Conservation (phyloP, 345 rosid genomes). For the Passiflora organensis region DNA sequence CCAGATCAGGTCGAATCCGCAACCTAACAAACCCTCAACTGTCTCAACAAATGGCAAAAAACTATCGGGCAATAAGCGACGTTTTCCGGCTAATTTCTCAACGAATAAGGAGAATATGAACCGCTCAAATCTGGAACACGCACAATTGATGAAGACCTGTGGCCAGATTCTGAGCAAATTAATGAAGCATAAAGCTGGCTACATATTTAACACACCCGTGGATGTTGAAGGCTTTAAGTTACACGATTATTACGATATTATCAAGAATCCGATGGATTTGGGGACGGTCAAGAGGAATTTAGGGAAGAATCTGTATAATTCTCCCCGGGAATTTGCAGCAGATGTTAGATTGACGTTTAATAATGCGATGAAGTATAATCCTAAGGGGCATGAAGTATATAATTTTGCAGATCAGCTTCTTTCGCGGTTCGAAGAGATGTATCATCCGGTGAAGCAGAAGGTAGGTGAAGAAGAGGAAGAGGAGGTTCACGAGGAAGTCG, state of each 20-base stretch:
- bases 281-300: conserved; percentile 60
- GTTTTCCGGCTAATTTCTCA: conserved; percentile 16
- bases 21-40: conserved; percentile 19
- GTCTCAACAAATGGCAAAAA: conserved; percentile 24
- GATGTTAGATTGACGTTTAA: conserved; percentile 72
- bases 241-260: conserved; percentile 54
- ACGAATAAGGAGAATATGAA: conserved; percentile 19
- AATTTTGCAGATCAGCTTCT: conserved; percentile 49
- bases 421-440: conserved; percentile 45
- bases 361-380: conserved; percentile 72
- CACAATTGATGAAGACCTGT: conserved; percentile 44
- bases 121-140: conserved; percentile 31
- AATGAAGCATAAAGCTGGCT: conserved; percentile 64
- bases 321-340: conserved; percentile 54
- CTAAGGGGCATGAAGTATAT: conserved; percentile 64
- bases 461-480: conserved; percentile 18
- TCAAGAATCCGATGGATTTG: conserved; percentile 76
- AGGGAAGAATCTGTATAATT: conserved; percentile 37
- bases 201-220: conserved; percentile 58
- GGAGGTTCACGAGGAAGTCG: conserved; percentile 17
- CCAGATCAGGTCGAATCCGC: conserved; percentile 36
- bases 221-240: conserved; percentile 56
- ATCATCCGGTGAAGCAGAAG: conserved; percentile 35
- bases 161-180: conserved; percentile 57
- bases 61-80: conserved; percentile 44